Percentiles rank a stretch among this genome's conserved stretches.
Conservation (phyloP, 2,329 filamentous ascomycete species). For the Neocatenulostroma microsporum region DNA sequence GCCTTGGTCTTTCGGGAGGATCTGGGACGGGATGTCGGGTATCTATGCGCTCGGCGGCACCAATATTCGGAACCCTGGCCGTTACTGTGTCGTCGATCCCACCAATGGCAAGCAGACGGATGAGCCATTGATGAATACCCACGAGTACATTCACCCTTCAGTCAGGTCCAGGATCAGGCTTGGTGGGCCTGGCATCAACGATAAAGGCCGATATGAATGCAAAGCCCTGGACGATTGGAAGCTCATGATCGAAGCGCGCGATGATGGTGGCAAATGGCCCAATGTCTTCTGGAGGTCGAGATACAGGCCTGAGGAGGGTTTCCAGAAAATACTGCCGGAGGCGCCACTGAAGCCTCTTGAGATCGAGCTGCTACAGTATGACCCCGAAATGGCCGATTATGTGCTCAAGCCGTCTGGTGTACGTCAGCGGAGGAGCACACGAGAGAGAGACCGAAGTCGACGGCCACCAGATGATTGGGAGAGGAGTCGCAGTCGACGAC, state of each 20-base stretch:
- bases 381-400: conserved; percentile 18
- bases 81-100: conserved; percentile 41
- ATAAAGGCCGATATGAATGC: conserved; percentile 39
- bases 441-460: conserved; percentile 8
- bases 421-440: conserved; percentile 15
- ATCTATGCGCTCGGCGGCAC: conserved; percentile 42
- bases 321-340: conserved; percentile 32
- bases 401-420: conserved; percentile 16
- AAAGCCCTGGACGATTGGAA: conserved; percentile 41
- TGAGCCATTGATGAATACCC: conserved; percentile 40
- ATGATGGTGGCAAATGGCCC: conserved; percentile 24
- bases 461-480: conserved; percentile 4
- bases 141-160: conserved; percentile 46
- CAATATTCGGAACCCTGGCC: conserved; percentile 40
- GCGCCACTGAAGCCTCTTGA: conserved; percentile 39
- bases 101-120: conserved; percentile 34
- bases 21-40: conserved; percentile 40
- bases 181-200: conserved; percentile 39
- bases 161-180: conserved; percentile 40
- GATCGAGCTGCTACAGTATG: conserved; percentile 30
- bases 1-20: conserved; percentile 44
- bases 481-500: too few species aligned
- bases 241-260: conserved; percentile 34
- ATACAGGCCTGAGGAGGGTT: conserved; percentile 11
- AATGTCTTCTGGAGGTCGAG: conserved; percentile 36